Evolutionary conservation across 176 grass and related monocot species (phyloP).

Genomic region (maize (Zea mays)): DNA sequence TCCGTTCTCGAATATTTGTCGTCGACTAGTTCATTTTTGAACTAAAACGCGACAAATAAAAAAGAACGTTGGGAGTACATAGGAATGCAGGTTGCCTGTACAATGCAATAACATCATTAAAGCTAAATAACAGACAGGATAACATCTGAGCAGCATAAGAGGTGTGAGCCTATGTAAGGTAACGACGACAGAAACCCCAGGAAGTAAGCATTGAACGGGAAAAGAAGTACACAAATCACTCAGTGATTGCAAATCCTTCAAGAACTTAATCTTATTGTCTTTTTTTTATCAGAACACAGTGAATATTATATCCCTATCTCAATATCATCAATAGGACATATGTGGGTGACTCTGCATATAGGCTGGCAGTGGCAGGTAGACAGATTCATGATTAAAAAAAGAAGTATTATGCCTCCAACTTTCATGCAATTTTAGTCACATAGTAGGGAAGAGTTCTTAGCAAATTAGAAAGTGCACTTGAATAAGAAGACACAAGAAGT

Average conservation of each 20-base stretch:
- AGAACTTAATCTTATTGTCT: background rate
- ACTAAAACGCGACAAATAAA: too few species aligned
- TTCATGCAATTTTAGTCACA: background rate
- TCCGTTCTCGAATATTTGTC: too few species aligned
- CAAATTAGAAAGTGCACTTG: background rate
- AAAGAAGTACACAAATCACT: background rate
- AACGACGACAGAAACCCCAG: background rate
- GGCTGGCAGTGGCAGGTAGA: background rate
- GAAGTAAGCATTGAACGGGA: background rate
- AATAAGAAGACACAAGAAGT: background rate
- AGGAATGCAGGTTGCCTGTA: background rate
- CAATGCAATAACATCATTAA: background rate
- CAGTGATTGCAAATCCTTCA: background rate
- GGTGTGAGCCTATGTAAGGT: background rate
- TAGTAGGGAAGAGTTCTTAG: background rate
- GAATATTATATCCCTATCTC: background rate
- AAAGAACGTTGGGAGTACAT: too few species aligned
- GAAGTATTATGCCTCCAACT: background rate
- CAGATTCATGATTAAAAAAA: background rate
- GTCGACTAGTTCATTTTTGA: too few species aligned
- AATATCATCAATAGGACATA: background rate
- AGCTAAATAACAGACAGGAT: background rate
- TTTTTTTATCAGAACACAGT: slow-evolving; percentile 3
- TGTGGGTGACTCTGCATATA: slow-evolving; percentile 11
- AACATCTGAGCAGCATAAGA: background rate